These are phyloP conservation scores for Trichoderma parareesei DNA, from an alignment of 495 filamentous ascomycete genomes.

Conservation along the genomic window DNA sequence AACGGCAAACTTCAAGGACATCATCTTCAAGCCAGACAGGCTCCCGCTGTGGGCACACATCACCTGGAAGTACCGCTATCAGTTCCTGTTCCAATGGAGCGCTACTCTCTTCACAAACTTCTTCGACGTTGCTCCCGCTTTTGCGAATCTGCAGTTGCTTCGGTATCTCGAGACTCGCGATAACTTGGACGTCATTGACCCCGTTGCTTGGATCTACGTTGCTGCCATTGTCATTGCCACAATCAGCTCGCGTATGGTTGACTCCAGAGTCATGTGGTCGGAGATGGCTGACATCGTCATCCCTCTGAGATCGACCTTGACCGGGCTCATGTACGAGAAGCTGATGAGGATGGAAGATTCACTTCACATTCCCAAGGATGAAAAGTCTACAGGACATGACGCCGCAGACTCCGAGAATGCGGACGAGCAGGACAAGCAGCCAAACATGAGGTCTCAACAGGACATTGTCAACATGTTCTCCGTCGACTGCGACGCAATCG, in stretches of 20 bases:
- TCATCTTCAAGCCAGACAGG: neutral
- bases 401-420: neutral
- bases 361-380: constrained; percentile 1
- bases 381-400: neutral
- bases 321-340: constrained; percentile 1
- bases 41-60: constrained; percentile 3
- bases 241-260: neutral
- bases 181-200: neutral
- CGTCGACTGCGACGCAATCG: neutral
- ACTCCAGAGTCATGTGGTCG: constrained; percentile 8
- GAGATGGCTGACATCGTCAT: constrained; percentile 7
- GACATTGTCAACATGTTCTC: constrained; percentile 7
- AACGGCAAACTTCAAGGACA: neutral
- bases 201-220: neutral
- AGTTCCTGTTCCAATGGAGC: neutral
- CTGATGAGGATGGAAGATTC: constrained; percentile 1
- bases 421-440: neutral
- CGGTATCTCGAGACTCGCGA: neutral
- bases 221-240: neutral
- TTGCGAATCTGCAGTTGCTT: neutral
- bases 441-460: neutral
- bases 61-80: neutral
- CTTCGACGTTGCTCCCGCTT: neutral
- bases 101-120: constrained; percentile 2
- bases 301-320: constrained; percentile 1